These are phyloP conservation scores for Hypoxylon sp. DNA, from an alignment of 2,329 filamentous ascomycete species.

Conservation along the genomic window DNA sequence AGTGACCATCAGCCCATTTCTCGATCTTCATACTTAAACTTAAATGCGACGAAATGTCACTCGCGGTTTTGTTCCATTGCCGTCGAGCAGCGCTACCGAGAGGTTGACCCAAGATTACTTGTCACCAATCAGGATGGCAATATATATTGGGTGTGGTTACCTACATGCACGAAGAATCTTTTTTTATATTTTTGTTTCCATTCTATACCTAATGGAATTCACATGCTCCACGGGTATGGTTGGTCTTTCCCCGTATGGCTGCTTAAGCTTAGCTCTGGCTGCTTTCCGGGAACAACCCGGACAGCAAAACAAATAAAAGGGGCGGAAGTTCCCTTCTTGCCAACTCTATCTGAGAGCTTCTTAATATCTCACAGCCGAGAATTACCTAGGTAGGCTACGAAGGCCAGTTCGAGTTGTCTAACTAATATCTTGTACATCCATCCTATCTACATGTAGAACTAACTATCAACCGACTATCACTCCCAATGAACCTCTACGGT, in stretches of 20 bases:
- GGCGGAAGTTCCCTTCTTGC: neutral
- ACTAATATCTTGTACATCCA: slow-evolving; percentile 4
- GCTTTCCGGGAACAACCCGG: neutral
- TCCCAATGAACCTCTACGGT: neutral
- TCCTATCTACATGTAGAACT: slow-evolving; percentile 11
- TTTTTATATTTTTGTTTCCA: slow-evolving; percentile 11
- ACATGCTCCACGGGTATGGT: slow-evolving; percentile 6
- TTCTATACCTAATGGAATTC: neutral
- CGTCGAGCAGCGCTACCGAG: slow-evolving; percentile 6
- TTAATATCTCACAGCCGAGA: neutral
- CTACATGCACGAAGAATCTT: slow-evolving; percentile 6
- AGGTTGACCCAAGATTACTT: neutral
- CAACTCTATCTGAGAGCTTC: neutral
- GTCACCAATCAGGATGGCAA: slow-evolving; percentile 13
- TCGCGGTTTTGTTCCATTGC: neutral
- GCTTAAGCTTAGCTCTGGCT: neutral
- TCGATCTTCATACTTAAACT: slow-evolving; percentile 14
- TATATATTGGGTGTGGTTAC: slow-evolving; percentile 23
- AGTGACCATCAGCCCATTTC: slow-evolving; percentile 34
- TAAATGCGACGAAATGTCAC: slow-evolving; percentile 5
- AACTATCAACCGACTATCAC: slow-evolving; percentile 3
- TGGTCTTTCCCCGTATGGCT: slow-evolving; percentile 19
- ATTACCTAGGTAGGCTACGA: neutral
- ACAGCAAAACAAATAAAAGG: neutral
- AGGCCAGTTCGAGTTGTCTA: neutral